Conservation (phyloP, 257 asterid genomes). For the Nemophila menziesii region DNA sequence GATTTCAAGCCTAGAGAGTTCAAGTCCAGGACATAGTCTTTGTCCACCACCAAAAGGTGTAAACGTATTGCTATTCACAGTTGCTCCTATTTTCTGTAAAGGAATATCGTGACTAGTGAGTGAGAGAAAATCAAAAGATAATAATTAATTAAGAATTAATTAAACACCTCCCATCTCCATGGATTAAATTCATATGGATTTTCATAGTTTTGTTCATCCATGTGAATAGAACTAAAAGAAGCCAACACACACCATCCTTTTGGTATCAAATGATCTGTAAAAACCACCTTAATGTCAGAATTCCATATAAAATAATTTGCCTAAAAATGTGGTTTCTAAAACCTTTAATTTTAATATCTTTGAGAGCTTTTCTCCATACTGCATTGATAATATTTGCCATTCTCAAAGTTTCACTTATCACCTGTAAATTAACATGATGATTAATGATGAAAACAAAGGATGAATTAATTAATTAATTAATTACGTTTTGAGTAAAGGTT, state of each 20-base stretch:
- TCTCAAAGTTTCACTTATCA: slow-evolving; percentile 78
- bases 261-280: slow-evolving; percentile 77
- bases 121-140: too few species aligned
- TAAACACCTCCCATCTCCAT: slow-evolving; percentile 82
- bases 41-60: slow-evolving; percentile 99
- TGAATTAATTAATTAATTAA: slow-evolving; percentile 2
- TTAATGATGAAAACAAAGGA: background rate
- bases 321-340: background rate
- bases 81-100: slow-evolving; percentile 44
- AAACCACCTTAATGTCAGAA: background rate
- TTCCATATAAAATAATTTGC: too few species aligned
- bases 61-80: slow-evolving; percentile 40
- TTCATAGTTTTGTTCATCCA: slow-evolving; percentile 63
- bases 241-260: slow-evolving; percentile 88
- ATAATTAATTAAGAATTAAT: too few species aligned
- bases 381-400: slow-evolving; percentile 84
- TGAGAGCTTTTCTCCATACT: slow-evolving; percentile 93
- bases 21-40: slow-evolving; percentile 87
- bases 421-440: slow-evolving; percentile 23
- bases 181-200: slow-evolving; percentile 78
- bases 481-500: slow-evolving; percentile 70
- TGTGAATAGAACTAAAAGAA: slow-evolving; percentile 79
- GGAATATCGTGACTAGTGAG: too few species aligned
- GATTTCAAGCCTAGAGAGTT: slow-evolving; percentile 85
- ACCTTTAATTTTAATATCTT: slow-evolving; percentile 85